A percentile compares a stretch with the other conserved stretches of the same genome.
phyloP scores from a whole-genome alignment of 345 rosid species.

The Salix suchowensis region DNA sequence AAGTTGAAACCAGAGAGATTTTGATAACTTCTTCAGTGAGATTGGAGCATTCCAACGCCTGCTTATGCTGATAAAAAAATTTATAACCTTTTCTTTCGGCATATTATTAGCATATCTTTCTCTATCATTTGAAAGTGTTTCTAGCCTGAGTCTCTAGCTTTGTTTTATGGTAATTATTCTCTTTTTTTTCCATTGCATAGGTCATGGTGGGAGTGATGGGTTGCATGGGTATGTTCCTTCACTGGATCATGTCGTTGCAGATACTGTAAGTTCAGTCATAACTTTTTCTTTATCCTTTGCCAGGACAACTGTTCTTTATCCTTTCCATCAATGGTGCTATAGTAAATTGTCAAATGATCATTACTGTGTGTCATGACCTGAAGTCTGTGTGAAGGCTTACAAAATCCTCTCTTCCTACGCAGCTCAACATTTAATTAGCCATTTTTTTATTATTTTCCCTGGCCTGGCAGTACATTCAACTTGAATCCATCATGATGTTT shows the following conservation, averaged over 20 bases:
- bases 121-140: not conserved
- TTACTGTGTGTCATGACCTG: not conserved
- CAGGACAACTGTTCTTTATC: not conserved
- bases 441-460: not conserved
- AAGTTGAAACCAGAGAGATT: not conserved
- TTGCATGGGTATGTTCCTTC: conserved; percentile 99
- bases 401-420: not conserved
- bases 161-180: not conserved
- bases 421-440: not conserved
- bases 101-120: not conserved
- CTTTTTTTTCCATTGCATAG: conserved; percentile 30
- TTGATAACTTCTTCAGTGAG: not conserved
- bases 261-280: conserved; percentile 51
- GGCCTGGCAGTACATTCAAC: conserved; percentile 2
- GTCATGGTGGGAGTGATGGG: conserved; percentile 99
- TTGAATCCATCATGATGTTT: not conserved
- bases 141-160: not conserved
- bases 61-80: not conserved
- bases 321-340: not conserved
- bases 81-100: not conserved
- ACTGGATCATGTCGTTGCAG: conserved; percentile 86
- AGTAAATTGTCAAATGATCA: not conserved
- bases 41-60: not conserved
- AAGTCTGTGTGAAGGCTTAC: not conserved
- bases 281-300: not conserved